Conservation (phyloP, 148 eudicot species). For the Chenopodium album region DNA sequence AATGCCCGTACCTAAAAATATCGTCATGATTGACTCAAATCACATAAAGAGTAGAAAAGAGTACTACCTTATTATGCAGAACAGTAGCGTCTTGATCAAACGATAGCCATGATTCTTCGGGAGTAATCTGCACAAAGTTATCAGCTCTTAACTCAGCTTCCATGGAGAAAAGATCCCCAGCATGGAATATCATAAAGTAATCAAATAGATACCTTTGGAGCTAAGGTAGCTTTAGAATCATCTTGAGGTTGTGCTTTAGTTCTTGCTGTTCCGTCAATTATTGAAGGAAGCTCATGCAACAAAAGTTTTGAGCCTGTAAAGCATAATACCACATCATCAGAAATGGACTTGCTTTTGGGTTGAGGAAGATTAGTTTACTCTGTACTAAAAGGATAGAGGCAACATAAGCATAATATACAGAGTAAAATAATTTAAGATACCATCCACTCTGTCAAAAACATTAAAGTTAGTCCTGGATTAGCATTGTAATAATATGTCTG, state of each 20-base stretch:
- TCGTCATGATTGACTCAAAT: conserved; percentile 33
- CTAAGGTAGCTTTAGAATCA: conserved; percentile 75
- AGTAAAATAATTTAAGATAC: not conserved
- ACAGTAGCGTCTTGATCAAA: conserved; percentile 79
- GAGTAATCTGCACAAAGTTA: conserved; percentile 54
- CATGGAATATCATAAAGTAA: not conserved
- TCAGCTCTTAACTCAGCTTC: not conserved
- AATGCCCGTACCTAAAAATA: conserved; percentile 92
- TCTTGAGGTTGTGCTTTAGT: conserved; percentile 73
- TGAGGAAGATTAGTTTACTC: not conserved
- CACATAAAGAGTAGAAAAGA: conserved; percentile 13
- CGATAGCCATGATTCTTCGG: conserved; percentile 83
- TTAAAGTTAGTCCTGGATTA: not conserved
- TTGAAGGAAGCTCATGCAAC: conserved; percentile 74
- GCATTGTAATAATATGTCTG: not conserved
- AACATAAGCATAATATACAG: not conserved
- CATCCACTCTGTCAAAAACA: not conserved
- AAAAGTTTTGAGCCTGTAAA: conserved; percentile 80
- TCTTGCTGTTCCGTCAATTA: conserved; percentile 83
- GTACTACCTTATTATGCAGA: conserved; percentile 83
- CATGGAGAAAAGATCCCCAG: not conserved
- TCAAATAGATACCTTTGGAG: conserved; percentile 68
- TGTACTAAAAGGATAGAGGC: not conserved
- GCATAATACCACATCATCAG: not conserved
- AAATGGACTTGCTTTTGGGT: not conserved